Base-by-base conservation (phyloP, 257 asterid genomes). In the Salvia rosmarinus region DNA sequence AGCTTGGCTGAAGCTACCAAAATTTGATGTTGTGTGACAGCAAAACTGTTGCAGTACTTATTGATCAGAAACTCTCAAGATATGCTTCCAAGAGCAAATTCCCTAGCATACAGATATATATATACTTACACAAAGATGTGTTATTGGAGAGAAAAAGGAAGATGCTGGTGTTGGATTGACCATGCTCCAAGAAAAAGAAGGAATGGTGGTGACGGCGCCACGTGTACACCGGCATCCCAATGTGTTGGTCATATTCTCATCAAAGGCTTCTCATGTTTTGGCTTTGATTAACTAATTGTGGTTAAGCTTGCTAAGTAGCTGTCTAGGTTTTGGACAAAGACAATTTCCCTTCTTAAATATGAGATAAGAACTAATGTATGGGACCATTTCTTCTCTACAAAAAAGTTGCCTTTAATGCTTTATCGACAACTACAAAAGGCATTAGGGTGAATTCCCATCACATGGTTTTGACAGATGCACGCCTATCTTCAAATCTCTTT, bases 341-440 rank as follows among this genome's bases (percentile, higher is more conserved):
- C 13, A 40, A 35, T 39, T 42, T 30, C 34, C 34, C 8, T 63
- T 20, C 34, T 63, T 35, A 75, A 62, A 64, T 32, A 14, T 12
- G 10, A 49, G 67, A 47, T 12, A 55, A 56, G 46, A 55, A 64
- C 59, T 59, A 32, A 64, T 76, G 42, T 8, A 70, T 65, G 91
- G 90, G 92, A 83, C 87, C 92, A 84, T 70, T 66, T 51, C 44
- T 78, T 52, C 9, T 39, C 52, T 64, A 73, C 76, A 75, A 47
- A 79, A 86, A 83, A 85, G 85, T 76, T 79, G 83, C 77, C 76
- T 67, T 73, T 51, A 71, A 80, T 80, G 83, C 89, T 83, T 83
- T 87, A 79, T 82, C 84, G 89, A 85, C 85, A 81, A 75, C 88
- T 76, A 79, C 89, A 82, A 76, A 85, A 82, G 78, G 81, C 76